These are phyloP conservation scores for Meyerozyma sp. DNA, from an alignment of 1,139 yeast genomes.

Conservation along the genomic window DNA sequence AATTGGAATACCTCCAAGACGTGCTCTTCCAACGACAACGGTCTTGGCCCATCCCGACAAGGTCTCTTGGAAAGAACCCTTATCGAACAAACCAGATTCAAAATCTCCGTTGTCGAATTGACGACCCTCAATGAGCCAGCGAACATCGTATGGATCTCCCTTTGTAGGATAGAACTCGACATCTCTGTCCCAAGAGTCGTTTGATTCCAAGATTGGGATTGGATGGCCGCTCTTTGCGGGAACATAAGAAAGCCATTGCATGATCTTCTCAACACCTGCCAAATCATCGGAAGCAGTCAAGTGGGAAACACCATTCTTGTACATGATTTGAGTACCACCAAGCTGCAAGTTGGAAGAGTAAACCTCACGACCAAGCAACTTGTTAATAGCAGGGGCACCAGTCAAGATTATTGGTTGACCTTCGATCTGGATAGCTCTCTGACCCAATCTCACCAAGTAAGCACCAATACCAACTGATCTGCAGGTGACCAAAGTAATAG, in stretches of 20 bases:
- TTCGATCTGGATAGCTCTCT: slow-evolving; percentile 96
- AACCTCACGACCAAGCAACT: slow-evolving; percentile 92
- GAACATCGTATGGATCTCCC: slow-evolving; percentile 78
- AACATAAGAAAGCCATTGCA: slow-evolving; percentile 94
- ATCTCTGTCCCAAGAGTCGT: slow-evolving; percentile 90
- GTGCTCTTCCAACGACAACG: slow-evolving; percentile 97
- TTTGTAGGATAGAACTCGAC: slow-evolving; percentile 74
- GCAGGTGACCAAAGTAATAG: slow-evolving; percentile 93
- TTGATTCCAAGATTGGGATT: slow-evolving; percentile 80
- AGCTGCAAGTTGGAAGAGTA: slow-evolving; percentile 94
- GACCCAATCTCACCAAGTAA: slow-evolving; percentile 93
- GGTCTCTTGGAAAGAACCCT: slow-evolving; percentile 93
- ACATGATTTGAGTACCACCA: slow-evolving; percentile 99
- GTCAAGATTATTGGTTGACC: slow-evolving; percentile 98
- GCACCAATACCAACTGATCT: slow-evolving; percentile 99
- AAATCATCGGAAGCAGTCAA: slow-evolving; percentile 92
- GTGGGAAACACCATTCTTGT: slow-evolving; percentile 95
- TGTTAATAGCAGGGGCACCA: slow-evolving; percentile 98
- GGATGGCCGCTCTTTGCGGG: slow-evolving; percentile 90
- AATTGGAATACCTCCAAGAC: slow-evolving; percentile 96
- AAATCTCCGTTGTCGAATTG: slow-evolving; percentile 59
- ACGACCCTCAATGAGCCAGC: slow-evolving; percentile 92
- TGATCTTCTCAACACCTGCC: slow-evolving; percentile 91
- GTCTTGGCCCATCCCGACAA: slow-evolving; percentile 98
- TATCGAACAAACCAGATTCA: slow-evolving; percentile 87